phyloP scores from a whole-genome alignment of 1,284 basidiomycete species.

The Ganoderma multipileum region DNA sequence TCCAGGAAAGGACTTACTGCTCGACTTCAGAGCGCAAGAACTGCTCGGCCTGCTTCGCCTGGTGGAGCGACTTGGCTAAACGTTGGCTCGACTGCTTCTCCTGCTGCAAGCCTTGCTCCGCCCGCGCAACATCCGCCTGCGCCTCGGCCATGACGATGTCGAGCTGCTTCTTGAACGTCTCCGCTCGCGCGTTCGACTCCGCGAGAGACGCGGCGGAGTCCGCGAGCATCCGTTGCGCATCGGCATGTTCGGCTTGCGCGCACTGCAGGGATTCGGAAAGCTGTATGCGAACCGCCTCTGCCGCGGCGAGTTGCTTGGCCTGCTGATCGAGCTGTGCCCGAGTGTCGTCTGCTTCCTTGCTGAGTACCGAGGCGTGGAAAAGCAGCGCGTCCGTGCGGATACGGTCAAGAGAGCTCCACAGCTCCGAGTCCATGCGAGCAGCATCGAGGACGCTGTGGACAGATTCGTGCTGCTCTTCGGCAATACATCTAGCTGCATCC shows the following conservation, averaged over 20 bases:
- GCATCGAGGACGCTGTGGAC: constrained; percentile 1
- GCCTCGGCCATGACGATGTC: constrained; percentile 33
- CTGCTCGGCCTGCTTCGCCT: constrained; percentile 66
- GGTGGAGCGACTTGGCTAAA: constrained; percentile 55
- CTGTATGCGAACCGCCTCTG: constrained; percentile 47
- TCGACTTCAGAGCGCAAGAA: constrained; percentile 67
- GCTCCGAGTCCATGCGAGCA: constrained; percentile 19
- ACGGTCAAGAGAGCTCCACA: constrained; percentile 25
- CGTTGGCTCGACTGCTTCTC: constrained; percentile 58
- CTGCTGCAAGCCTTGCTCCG: constrained; percentile 46
- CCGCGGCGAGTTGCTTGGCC: constrained; percentile 45
- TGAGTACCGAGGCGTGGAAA: constrained; percentile 30
- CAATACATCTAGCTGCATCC: constrained; percentile 3
- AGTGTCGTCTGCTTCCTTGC: constrained; percentile 26
- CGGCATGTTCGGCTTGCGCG: constrained; percentile 45
- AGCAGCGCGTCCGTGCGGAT: constrained; percentile 27
- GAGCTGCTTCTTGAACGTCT: constrained; percentile 35
- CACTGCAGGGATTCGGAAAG: constrained; percentile 48
- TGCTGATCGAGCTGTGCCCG: constrained; percentile 43
- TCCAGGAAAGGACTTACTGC: constrained; percentile 48
- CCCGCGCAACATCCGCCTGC: constrained; percentile 34
- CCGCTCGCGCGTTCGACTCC: constrained; percentile 32
- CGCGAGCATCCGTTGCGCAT: constrained; percentile 35
- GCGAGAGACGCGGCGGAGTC: constrained; percentile 40
- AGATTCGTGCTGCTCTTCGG: constrained; percentile 4